phyloP scores from a whole-genome alignment of 163 green algal genomes.

The Scenedesmus sp. region DNA sequence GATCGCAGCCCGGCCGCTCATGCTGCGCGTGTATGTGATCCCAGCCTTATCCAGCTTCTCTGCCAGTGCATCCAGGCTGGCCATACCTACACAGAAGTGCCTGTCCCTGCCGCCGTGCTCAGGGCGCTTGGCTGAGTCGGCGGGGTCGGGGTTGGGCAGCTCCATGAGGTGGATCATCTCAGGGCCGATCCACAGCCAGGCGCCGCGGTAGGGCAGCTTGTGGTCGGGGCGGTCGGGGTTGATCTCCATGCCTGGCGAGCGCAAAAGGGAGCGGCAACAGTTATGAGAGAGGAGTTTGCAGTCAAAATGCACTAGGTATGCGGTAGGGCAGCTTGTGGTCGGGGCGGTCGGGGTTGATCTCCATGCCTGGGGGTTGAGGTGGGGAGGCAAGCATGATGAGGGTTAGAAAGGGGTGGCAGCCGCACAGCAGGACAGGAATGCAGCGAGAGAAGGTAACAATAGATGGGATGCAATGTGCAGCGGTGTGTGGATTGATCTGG shows the following conservation, averaged over 20 bases:
- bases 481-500: no score
- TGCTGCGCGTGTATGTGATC: slow-evolving; percentile 89
- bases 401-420: not conserved
- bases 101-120: slow-evolving; percentile 93
- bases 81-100: slow-evolving; percentile 93
- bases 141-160: slow-evolving; percentile 79
- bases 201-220: slow-evolving; percentile 95
- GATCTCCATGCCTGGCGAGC: slow-evolving; percentile 75
- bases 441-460: no score
- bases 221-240: slow-evolving; percentile 89
- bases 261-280: no score
- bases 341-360: slow-evolving; percentile 89
- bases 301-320: not conserved
- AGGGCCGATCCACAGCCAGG: slow-evolving; percentile 96
- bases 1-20: slow-evolving; percentile 89
- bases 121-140: slow-evolving; percentile 63
- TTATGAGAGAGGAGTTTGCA: not conserved
- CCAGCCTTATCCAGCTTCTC: slow-evolving; percentile 79
- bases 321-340: slow-evolving; percentile 94
- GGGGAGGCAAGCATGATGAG: not conserved
- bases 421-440: not conserved
- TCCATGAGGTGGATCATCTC: slow-evolving; percentile 98
- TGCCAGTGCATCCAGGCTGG: slow-evolving; percentile 80
- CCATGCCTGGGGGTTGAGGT: slow-evolving; percentile 66
- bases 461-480: no score